phyloP scores from a whole-genome alignment of 768 basidiomycete genomes.

The Suillus subalutaceus region DNA sequence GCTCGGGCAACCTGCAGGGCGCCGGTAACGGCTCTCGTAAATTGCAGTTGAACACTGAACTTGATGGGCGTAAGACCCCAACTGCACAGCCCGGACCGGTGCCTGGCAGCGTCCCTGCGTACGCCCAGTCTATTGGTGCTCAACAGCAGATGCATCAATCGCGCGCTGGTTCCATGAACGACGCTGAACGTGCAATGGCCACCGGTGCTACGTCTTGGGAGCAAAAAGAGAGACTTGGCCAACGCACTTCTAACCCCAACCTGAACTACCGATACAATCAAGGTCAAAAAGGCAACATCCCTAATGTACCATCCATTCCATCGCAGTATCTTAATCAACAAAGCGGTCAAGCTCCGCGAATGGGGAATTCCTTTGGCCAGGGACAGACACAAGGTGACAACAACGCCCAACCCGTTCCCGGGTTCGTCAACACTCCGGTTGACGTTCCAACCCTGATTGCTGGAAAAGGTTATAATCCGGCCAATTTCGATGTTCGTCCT shows the following conservation, averaged over 20 bases:
- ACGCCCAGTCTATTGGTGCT: slow-evolving; percentile 44
- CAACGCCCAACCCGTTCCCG: slow-evolving; percentile 43
- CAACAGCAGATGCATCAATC: slow-evolving; percentile 37
- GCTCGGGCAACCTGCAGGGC: slow-evolving; percentile 42
- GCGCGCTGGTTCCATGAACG: slow-evolving; percentile 33
- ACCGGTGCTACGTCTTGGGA: slow-evolving; percentile 58
- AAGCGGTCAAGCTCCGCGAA: slow-evolving; percentile 38
- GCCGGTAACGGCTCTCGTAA: slow-evolving; percentile 43
- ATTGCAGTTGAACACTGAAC: slow-evolving; percentile 62
- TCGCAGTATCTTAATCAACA: slow-evolving; percentile 68
- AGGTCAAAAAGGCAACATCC: slow-evolving; percentile 44
- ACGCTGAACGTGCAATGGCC: slow-evolving; percentile 38
- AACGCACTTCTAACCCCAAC: slow-evolving; percentile 70
- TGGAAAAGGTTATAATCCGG: slow-evolving; percentile 89
- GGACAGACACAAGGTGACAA: slow-evolving; percentile 30
- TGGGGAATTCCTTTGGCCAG: slow-evolving; percentile 39
- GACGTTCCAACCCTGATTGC: slow-evolving; percentile 87
- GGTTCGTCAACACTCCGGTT: slow-evolving; percentile 66
- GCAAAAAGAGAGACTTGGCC: slow-evolving; percentile 59
- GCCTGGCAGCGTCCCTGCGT: slow-evolving; percentile 53
- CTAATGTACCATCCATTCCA: slow-evolving; percentile 75
- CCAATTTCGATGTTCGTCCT: slow-evolving; percentile 80
- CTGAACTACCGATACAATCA: slow-evolving; percentile 61
- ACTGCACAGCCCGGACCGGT: slow-evolving; percentile 44
- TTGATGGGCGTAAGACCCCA: slow-evolving; percentile 69